A percentile compares a stretch with the other conserved stretches of the same genome.
Conservation (phyloP, 495 filamentous ascomycete species). For the Mytilinidion resinicola region DNA sequence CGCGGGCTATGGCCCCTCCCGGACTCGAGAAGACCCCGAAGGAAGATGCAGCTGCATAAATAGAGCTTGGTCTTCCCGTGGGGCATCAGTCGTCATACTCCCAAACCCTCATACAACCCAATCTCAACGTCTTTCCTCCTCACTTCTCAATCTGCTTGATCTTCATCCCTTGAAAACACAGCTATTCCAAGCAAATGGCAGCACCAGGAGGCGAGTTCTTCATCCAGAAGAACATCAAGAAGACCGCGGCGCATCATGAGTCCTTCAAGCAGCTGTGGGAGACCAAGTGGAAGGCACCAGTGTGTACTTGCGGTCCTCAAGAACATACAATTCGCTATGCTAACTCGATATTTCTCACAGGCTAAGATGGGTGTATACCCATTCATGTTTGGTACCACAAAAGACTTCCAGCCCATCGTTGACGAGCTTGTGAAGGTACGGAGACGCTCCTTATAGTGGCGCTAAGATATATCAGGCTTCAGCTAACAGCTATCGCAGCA, state of each 20-base stretch:
- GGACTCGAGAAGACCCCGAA: too few species aligned
- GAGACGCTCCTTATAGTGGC: background rate
- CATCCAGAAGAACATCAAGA: constrained; percentile 41
- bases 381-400: constrained; percentile 64
- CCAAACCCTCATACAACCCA: too few species aligned
- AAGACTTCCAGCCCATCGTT: constrained; percentile 73
- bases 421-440: constrained; percentile 51
- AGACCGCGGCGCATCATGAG: constrained; percentile 53
- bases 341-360: constrained; percentile 25
- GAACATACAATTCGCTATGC: background rate
- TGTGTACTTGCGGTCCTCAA: constrained; percentile 27
- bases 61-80: too few species aligned
- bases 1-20: too few species aligned
- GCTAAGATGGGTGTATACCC: constrained; percentile 64
- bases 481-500: constrained; percentile 33
- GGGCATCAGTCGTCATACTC: too few species aligned
- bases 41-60: too few species aligned
- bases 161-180: too few species aligned
- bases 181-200: constrained; percentile 17
- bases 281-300: constrained; percentile 70
- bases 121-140: too few species aligned
- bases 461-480: background rate
- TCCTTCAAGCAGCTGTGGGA: constrained; percentile 71
- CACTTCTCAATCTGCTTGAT: too few species aligned
- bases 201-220: constrained; percentile 29